A percentile compares a stretch with the other conserved stretches of the same genome.
Conservation (phyloP, 345 rosid species). For the Citrus glauca region DNA sequence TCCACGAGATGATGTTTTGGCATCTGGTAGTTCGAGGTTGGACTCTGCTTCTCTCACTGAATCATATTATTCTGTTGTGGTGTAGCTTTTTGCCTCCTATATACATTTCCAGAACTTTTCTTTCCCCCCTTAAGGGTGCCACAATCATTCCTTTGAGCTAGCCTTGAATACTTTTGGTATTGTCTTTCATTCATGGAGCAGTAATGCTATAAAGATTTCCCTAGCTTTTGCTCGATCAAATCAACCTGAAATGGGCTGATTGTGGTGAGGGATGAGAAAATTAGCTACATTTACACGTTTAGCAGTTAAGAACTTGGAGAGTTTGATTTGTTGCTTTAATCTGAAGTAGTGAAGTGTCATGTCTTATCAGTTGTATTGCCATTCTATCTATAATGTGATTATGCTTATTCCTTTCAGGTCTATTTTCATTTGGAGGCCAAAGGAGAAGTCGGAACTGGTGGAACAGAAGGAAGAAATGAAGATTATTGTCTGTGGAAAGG, state of each 20-base stretch:
- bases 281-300: neutral
- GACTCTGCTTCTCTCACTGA: conserved; percentile 1
- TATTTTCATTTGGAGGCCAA: conserved; percentile 87
- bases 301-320: neutral
- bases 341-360: neutral
- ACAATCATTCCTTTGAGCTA: neutral
- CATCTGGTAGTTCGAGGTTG: conserved; percentile 94
- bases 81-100: neutral
- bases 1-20: conserved; percentile 91
- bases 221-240: neutral
- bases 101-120: neutral
- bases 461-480: conserved; percentile 54
- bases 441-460: conserved; percentile 40
- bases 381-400: neutral
- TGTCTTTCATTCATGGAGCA: neutral
- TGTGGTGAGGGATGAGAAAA: neutral
- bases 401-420: conserved; percentile 47
- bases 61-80: neutral
- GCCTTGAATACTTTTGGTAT: neutral
- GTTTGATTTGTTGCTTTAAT: neutral
- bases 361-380: neutral
- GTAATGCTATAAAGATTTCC: neutral
- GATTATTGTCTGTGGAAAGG: conserved; percentile 49
- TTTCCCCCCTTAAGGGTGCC: no score
- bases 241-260: neutral